Conservation (phyloP, 2,329 filamentous ascomycete genomes). For the Paraconiothyrium brasiliense region DNA sequence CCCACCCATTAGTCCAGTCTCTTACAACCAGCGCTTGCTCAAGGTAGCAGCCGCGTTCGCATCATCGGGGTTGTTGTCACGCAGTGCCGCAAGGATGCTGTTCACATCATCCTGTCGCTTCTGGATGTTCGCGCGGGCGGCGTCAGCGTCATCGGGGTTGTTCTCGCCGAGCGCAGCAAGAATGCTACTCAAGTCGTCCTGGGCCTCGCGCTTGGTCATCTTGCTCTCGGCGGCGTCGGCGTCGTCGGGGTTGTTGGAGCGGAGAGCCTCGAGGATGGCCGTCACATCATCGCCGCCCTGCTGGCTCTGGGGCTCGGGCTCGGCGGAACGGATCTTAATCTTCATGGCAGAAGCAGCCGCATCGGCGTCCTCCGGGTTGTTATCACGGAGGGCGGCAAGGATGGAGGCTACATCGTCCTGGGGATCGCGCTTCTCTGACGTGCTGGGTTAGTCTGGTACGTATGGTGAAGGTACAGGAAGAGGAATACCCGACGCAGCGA, state of each 20-base stretch:
- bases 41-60: slow-evolving; percentile 24
- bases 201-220: slow-evolving; percentile 17
- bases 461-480: background rate
- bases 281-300: slow-evolving; percentile 24
- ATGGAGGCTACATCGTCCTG: slow-evolving; percentile 38
- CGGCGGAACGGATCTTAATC: slow-evolving; percentile 34
- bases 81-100: slow-evolving; percentile 34
- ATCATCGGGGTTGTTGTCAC: slow-evolving; percentile 36
- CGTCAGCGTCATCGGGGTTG: slow-evolving; percentile 31
- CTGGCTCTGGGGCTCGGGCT: slow-evolving; percentile 30
- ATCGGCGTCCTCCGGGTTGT: slow-evolving; percentile 40
- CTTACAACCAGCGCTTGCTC: slow-evolving; percentile 26
- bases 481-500: slow-evolving; percentile 32
- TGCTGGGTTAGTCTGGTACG: slow-evolving; percentile 4
- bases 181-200: slow-evolving; percentile 29
- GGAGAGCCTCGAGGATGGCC: slow-evolving; percentile 31
- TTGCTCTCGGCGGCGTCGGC: slow-evolving; percentile 18
- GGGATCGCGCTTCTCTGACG: slow-evolving; percentile 23
- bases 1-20: background rate
- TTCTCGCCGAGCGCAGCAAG: slow-evolving; percentile 30
- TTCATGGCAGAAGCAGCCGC: slow-evolving; percentile 37
- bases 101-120: slow-evolving; percentile 30
- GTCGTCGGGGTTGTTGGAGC: slow-evolving; percentile 33
- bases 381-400: slow-evolving; percentile 38
- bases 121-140: slow-evolving; percentile 27